Evolutionary conservation across 129 eudicot genomes (phyloP).

Genomic region (Gnaphalium uliginosum): DNA sequence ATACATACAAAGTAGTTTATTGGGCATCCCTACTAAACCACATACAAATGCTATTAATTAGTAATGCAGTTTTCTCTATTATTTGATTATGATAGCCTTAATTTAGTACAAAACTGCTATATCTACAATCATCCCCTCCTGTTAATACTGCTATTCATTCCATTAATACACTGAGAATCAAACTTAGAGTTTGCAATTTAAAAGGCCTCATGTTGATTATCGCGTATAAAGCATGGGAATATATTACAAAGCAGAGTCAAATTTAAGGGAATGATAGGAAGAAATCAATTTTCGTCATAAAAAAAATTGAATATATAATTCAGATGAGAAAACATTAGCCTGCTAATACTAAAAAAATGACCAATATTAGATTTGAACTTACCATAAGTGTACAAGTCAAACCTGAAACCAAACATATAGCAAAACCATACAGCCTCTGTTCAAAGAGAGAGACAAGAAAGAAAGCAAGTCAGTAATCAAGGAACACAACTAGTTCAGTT

Average conservation of each 20-base stretch:
- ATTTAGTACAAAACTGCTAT: not conserved
- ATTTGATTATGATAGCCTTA: not conserved
- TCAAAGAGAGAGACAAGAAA: slow-evolving; percentile 21
- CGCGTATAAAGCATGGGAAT: not conserved
- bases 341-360: not conserved
- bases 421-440: slow-evolving; percentile 95
- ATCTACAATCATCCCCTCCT: slow-evolving; percentile 14
- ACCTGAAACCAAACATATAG: slow-evolving; percentile 87
- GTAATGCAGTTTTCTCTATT: not conserved
- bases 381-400: slow-evolving; percentile 95
- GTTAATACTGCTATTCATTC: not conserved
- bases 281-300: not conserved
- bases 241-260: slow-evolving; percentile 9
- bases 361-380: slow-evolving; percentile 35
- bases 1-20: not conserved
- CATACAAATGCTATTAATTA: not conserved
- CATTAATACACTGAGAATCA: not conserved
- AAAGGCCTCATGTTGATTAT: not conserved
- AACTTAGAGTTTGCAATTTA: not conserved
- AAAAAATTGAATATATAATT: not conserved
- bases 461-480: slow-evolving; percentile 23
- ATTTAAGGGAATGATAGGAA: slow-evolving; percentile 4
- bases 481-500: slow-evolving; percentile 1
- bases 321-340: not conserved
- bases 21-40: slow-evolving; percentile 7